These are phyloP conservation scores for Apiotrichum laibachii DNA, from an alignment of 1,284 basidiomycete genomes.

Conservation along the genomic window DNA sequence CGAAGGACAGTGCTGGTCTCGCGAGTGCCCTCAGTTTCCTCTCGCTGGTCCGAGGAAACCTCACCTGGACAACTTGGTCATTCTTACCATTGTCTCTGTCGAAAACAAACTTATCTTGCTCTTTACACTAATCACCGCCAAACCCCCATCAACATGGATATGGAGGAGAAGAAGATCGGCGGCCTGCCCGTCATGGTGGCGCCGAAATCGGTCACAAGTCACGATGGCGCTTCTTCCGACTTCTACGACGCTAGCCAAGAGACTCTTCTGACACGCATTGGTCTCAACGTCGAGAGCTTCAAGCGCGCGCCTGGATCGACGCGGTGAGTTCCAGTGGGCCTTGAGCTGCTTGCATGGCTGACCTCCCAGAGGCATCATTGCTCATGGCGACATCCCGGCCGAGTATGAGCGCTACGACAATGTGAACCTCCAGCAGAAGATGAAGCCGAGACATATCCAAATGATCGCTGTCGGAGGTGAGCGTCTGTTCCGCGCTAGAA, in stretches of 20 bases:
- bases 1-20: no score
- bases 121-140: no score
- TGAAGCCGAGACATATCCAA: constrained; percentile 49
- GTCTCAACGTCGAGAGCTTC: constrained; percentile 51
- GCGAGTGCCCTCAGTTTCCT: no score
- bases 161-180: background rate
- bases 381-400: constrained; percentile 39
- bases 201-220: background rate
- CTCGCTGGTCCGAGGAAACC: no score
- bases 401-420: constrained; percentile 37
- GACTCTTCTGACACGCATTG: constrained; percentile 45
- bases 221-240: background rate
- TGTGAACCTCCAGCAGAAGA: constrained; percentile 50
- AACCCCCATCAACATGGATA: background rate
- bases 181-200: background rate
- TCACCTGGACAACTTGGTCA: no score
- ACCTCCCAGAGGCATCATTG: constrained; percentile 30
- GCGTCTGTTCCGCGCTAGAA: background rate
- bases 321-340: constrained; percentile 21
- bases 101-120: no score
- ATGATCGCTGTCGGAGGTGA: constrained; percentile 54
- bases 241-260: constrained; percentile 52
- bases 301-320: constrained; percentile 52
- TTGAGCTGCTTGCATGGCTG: background rate
- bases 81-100: no score